These are phyloP conservation scores for Kodamaea kaohsiungensis DNA, from an alignment of 805 yeast species.

Conservation along the genomic window DNA sequence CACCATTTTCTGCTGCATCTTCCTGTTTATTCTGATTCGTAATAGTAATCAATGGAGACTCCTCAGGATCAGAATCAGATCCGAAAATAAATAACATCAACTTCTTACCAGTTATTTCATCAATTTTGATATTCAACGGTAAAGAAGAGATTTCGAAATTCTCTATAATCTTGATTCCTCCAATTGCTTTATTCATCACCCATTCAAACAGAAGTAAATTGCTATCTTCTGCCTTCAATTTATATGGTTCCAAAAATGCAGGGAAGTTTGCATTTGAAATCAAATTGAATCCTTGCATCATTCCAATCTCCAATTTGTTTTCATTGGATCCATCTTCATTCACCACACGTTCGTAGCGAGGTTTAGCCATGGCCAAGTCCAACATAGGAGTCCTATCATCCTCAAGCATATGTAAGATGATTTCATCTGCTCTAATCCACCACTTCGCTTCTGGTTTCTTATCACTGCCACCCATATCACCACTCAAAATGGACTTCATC, in stretches of 20 bases:
- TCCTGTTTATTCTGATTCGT: conserved; percentile 10
- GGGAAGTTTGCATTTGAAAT: conserved; percentile 33
- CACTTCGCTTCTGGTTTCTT: conserved; percentile 30
- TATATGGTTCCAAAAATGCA: conserved; percentile 34
- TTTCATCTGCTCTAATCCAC: conserved; percentile 40
- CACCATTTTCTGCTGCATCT: conserved; percentile 9
- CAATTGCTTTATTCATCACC: conserved; percentile 44
- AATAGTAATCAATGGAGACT: conserved; percentile 19
- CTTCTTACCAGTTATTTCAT: conserved; percentile 40
- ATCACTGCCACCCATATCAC: conserved; percentile 25
- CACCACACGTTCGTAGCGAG: conserved; percentile 32
- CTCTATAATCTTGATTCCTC: conserved; percentile 44
- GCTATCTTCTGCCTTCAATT: conserved; percentile 4
- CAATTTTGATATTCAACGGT: conserved; percentile 41
- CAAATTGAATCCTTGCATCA: conserved; percentile 40
- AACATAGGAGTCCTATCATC: conserved; percentile 42
- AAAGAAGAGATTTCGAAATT: conserved; percentile 36
- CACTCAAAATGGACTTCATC: conserved; percentile 39
- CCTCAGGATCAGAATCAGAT: conserved; percentile 23
- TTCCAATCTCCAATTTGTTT: conserved; percentile 35
- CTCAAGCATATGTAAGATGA: conserved; percentile 41
- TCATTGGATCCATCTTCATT: conserved; percentile 44
- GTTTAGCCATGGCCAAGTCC: conserved; percentile 38
- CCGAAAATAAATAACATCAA: conserved; percentile 40
- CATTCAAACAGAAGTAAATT: conserved; percentile 37